phyloP scores from a whole-genome alignment of 176 grass and related monocot genomes.

The Rhynchospora tenuis region DNA sequence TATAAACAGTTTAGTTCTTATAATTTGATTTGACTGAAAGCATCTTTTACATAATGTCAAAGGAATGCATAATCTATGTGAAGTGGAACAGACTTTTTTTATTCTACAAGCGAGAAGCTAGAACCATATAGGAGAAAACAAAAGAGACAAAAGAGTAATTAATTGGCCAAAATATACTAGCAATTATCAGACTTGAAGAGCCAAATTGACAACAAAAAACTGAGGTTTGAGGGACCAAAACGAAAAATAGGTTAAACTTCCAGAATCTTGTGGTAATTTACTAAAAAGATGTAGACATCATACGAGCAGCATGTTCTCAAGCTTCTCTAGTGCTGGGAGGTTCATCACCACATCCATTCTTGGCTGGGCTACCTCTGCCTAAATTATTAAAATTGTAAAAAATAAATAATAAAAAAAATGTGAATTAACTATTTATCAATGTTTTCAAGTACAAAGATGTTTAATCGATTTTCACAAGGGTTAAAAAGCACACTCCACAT shows the following conservation, averaged over 20 bases:
- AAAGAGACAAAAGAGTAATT: neutral
- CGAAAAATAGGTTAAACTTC: neutral
- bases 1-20: neutral
- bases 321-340: conserved; percentile 82
- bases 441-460: neutral
- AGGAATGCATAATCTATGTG: neutral
- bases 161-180: neutral
- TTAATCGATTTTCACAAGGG: neutral
- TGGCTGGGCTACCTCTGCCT: conserved; percentile 66
- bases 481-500: no score
- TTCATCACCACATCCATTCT: conserved; percentile 82
- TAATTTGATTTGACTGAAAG: neutral
- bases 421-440: neutral
- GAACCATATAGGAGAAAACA: neutral
- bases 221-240: neutral
- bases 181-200: neutral
- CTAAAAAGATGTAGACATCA: conserved; percentile 5
- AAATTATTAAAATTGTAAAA: neutral
- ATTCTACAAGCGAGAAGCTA: neutral
- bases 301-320: conserved; percentile 84
- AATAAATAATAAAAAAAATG: neutral
- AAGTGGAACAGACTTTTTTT: neutral
- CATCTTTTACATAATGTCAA: neutral
- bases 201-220: neutral
- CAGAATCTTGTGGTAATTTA: neutral